phyloP scores from a whole-genome alignment of 345 rosid genomes.

The Rhizophora apiculata region DNA sequence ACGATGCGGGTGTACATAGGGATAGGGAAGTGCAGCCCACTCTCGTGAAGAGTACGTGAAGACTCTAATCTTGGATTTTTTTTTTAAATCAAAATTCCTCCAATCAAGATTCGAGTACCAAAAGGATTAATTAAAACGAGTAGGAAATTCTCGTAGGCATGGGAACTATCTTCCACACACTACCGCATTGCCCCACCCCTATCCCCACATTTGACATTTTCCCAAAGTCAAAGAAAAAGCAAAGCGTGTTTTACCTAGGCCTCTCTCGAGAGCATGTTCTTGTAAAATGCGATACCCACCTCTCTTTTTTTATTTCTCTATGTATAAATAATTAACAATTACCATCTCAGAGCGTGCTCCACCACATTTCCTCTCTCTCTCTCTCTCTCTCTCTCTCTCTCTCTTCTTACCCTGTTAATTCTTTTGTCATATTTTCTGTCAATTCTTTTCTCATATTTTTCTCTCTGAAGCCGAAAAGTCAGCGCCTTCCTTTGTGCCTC shows the following conservation, averaged over 20 bases:
- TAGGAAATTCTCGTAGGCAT: constrained; percentile 8
- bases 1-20: too few relatives aligned
- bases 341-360: constrained; percentile 43
- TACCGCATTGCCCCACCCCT: constrained; percentile 10
- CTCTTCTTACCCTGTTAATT: constrained; percentile 23
- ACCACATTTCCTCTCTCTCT: constrained; percentile 23
- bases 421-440: not conserved
- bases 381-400: constrained; percentile 49
- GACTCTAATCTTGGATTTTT: not conserved
- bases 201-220: constrained; percentile 57
- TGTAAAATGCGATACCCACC: not conserved
- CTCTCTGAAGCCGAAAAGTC: constrained; percentile 43
- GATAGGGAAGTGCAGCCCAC: too few relatives aligned
- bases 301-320: not conserved
- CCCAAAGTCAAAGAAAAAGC: constrained; percentile 60
- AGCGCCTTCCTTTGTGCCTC: constrained; percentile 60
- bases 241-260: not conserved
- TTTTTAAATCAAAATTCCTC: not conserved
- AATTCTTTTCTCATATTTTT: not conserved
- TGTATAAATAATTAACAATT: constrained; percentile 52
- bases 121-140: not conserved
- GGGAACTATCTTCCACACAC: constrained; percentile 14
- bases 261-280: not conserved
- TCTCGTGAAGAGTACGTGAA: not conserved
- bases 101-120: constrained; percentile 27